phyloP scores from a whole-genome alignment of 1,284 basidiomycete genomes.

The Schizopora paradoxa region DNA sequence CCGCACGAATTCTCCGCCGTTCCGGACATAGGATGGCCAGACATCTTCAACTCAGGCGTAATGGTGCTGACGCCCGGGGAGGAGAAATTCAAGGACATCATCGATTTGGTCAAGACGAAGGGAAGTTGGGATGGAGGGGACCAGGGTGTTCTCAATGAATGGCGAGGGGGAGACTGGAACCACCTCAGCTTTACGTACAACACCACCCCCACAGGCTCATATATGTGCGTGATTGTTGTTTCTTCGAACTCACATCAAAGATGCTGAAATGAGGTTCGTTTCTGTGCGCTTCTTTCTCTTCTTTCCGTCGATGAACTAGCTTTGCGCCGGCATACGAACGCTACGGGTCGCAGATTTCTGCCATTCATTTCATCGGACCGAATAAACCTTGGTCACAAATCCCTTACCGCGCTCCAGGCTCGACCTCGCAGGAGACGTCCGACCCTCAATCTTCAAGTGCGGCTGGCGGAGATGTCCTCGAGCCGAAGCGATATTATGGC shows the following conservation, averaged over 20 bases:
- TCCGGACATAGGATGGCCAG: conserved; percentile 97
- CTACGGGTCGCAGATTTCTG: conserved; percentile 83
- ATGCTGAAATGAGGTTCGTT: conserved; percentile 22
- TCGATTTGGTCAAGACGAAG: conserved; percentile 60
- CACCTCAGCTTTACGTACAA: conserved; percentile 95
- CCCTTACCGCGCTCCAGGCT: conserved; percentile 52
- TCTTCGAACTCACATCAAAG: conserved; percentile 19
- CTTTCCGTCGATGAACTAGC: conserved; percentile 34
- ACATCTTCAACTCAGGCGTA: conserved; percentile 97
- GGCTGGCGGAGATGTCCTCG: conserved; percentile 16
- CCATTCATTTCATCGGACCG: conserved; percentile 91
- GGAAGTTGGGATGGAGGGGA: conserved; percentile 97
- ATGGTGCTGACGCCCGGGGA: conserved; percentile 82
- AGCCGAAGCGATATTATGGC: conserved; percentile 52
- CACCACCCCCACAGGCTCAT: conserved; percentile 94
- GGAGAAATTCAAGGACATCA: conserved; percentile 76
- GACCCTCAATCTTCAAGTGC: conserved; percentile 30
- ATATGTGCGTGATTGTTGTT: conserved; percentile 92
- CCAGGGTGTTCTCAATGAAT: conserved; percentile 95
- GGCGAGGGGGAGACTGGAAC: conserved; percentile 84
- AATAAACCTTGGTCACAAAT: conserved; percentile 90
- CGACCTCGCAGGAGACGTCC: conserved; percentile 28
- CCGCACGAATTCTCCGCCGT: conserved; percentile 81
- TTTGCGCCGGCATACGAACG: conserved; percentile 95
- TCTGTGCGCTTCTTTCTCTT: conserved; percentile 24